Evolutionary conservation across 2,329 filamentous ascomycete genomes (phyloP), one percentile per base, ranked within the genome.

Genomic region (Biscogniauxia mediterranea): DNA sequence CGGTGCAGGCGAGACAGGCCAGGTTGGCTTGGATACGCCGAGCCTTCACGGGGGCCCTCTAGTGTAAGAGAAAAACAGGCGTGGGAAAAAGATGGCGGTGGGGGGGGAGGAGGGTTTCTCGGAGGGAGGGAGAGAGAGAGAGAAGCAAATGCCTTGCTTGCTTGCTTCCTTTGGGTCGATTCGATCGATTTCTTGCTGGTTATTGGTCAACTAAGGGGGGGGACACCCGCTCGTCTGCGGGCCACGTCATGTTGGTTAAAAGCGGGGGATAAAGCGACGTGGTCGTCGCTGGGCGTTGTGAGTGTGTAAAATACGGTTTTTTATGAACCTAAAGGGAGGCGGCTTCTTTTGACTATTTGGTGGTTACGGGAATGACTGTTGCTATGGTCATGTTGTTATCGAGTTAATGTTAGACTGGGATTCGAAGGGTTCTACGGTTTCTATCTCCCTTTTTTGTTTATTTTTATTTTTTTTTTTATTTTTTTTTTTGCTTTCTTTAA

Each of bases 21-120:
- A 68, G 71, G 63, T 55, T 72, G 59, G 61, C 68, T 52, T 73
- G 71, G 71, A 65, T 73, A 55, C 70, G 68, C n/a, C 66, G 67
- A 57, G 59, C 66, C 20, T 69, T 72, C 55, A 63, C 65, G 54
- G 59, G 66, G 56, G 59, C 62, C 38, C 55, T 59, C 26, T 68
- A n/a, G n/a, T n/a, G n/a, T n/a, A 60, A 66, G 38, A n/a, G 11
- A n/a, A n/a, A 54, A 20, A 23, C 58, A 61, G 57, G 57, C 59
- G 32, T 23, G 21, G 46, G 57, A 56, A 56, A 56, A 19, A 11
- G 25, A 46, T n/a, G 25, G 23, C 5, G 19, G 52, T 51, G 25
- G 26, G 23, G 58, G 58, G 57, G 42, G 26, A 20, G 58, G 60
- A 56, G 50, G 23, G 53, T 59, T 54, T 52, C 32, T 28, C 4